Base-by-base conservation (phyloP, 768 basidiomycete species). In the Amanita thiersii region DNA sequence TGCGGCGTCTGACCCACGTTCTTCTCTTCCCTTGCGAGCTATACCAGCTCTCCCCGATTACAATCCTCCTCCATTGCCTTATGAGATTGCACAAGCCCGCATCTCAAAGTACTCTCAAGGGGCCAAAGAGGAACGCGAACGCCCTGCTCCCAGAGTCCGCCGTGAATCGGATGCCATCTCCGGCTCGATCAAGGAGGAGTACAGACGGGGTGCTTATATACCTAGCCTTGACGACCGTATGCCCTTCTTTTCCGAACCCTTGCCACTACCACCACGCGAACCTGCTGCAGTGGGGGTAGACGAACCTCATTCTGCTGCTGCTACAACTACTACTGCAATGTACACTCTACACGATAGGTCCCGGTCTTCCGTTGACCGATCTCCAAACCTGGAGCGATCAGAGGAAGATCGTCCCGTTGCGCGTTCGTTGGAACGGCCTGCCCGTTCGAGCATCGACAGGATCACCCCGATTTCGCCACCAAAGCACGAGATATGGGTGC, bases 401-500 rank as follows among this genome's bases (percentile, higher is more conserved):
- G 44, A 38, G 20, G 44, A 45, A 19, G 42, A 43, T 45, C 38
- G 44, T 12, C 20, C 37, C 24, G 21, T n/a, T 11, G 32, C 26
- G 11, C 38, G 44, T 24, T 18, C 44, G n/a, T 31, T 26, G 31
- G 42, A 43, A 12, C 42, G 42, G 26, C 14, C 19, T 8, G n/a
- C 15, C 10, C 41, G 43, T 2, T 5, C 43, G 4, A 32, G 14
- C 12, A 42, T 32, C 6, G 20, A 33, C 11, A 19, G 32, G 24
- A 35, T 26, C 20, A 26, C 18, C 19, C 21, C 44, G 5, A n/a
- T 15, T 10, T 45, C 44, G 3, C 44, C 44, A 15, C 19, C 20
- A 19, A 39, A 39, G 30, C 44, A 38, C 29, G 44, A 45, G 33
- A 38, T 45, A 9, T 45, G 44, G 44, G 12, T 23, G 17, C 44